Evolutionary conservation across 805 yeast species (phyloP), one percentile per base, ranked within the genome.

Genomic region (Candida hungchunana): DNA sequence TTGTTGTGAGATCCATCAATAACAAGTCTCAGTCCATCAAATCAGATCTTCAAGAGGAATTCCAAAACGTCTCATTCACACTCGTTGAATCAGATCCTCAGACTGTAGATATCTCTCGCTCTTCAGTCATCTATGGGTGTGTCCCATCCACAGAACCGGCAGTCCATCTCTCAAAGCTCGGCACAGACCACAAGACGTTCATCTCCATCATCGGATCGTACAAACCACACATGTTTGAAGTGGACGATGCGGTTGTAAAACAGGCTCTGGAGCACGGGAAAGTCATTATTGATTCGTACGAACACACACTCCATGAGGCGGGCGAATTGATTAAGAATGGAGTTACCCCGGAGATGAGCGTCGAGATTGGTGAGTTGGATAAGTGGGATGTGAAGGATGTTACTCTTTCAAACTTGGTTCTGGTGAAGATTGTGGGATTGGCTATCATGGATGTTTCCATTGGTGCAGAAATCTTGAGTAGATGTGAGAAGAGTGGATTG

Each of bases 121-220:
- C 75, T 13, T 59, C 70, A 14, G 62, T 78, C 7, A 66, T 79
- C 1, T 78, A 69, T 48, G 79, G 83, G 4, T 78, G 85, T 49
- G 56, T 75, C 7, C 86, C 86, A 4, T 61, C 80, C 3, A 69
- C 75, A 0, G 58, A 52, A 9, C 75, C 82, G 5, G 53, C 65
- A 1, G 67, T 79, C 35, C 51, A 51, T 23, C 51, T 53, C 10
- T 40, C 53, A 36, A 53, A 55, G 25, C 32, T 74, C 44, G 50
- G 53, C 39, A 19, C 40, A 13, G 23, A 49, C 39, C 34, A 39
- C n/a, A 50, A 47, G 19, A 56, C 64, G 21, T 79, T 68, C 53
- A 68, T 79, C 29, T 71, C 79, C 12, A 58, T 78, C 21, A 79
- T 79, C 48, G 87, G 87, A 1, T 74, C 82, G 14, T 79, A 78